phyloP scores from a whole-genome alignment of 495 filamentous ascomycete genomes.

The Xylaria curta region DNA sequence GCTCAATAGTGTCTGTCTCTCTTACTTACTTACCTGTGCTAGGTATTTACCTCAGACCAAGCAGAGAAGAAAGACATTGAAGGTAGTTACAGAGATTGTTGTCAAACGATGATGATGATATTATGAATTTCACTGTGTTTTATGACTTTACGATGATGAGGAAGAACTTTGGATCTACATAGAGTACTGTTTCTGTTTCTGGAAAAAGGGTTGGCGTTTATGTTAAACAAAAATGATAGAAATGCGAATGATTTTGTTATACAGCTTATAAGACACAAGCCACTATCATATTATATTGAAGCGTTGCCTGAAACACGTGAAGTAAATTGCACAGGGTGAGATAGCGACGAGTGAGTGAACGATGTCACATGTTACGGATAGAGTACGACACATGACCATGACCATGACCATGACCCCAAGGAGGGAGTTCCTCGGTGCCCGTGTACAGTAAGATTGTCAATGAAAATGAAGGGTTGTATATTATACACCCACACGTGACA shows the following conservation, averaged over 20 bases:
- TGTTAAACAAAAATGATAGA: background rate
- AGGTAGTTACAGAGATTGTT: conserved; percentile 1
- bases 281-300: background rate
- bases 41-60: conserved; percentile 7
- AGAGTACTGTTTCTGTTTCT: background rate
- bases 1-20: background rate
- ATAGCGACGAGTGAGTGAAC: background rate
- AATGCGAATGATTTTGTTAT: background rate
- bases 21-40: background rate
- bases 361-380: background rate
- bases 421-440: background rate
- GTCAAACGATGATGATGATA: conserved; percentile 7
- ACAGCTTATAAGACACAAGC: background rate
- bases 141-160: conserved; percentile 8
- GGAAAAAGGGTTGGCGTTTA: background rate
- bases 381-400: background rate
- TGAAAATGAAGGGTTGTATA: background rate
- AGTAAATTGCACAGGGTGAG: no score
- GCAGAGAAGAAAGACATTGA: background rate
- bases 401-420: background rate
- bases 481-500: background rate
- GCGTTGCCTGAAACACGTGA: background rate
- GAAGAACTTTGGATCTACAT: background rate
- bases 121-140: background rate
- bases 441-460: background rate